Evolutionary conservation across 768 basidiomycete genomes (phyloP).

Genomic region (Kwoniella heveanensis): DNA sequence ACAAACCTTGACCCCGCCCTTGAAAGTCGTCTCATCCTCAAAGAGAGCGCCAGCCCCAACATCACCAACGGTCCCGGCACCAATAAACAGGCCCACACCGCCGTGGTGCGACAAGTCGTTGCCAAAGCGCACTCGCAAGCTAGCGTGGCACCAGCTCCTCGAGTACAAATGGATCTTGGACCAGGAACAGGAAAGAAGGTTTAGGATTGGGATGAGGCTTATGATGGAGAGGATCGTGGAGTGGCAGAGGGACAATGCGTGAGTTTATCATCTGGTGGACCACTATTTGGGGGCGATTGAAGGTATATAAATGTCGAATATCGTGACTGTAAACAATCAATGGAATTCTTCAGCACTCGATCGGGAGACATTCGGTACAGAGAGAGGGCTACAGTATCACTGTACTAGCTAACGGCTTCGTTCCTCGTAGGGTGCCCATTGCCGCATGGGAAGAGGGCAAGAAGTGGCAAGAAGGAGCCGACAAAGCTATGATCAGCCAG

Average conservation of each 20-base stretch:
- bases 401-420: not conserved
- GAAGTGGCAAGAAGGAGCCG: slow-evolving; percentile 7
- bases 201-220: slow-evolving; percentile 7
- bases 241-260: slow-evolving; percentile 20
- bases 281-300: too few species aligned
- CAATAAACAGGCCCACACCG: not conserved
- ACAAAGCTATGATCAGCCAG: slow-evolving; percentile 1
- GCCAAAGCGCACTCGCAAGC: slow-evolving; percentile 4
- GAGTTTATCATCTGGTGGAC: too few species aligned
- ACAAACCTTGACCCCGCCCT: too few species aligned
- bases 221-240: slow-evolving; percentile 8
- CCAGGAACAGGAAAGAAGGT: slow-evolving; percentile 18
- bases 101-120: slow-evolving; percentile 9
- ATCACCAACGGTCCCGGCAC: not conserved
- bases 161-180: slow-evolving; percentile 17
- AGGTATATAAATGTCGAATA: too few species aligned
- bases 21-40: too few species aligned
- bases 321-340: too few species aligned
- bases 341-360: too few species aligned
- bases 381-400: not conserved
- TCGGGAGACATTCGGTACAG: too few species aligned
- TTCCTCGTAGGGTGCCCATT: slow-evolving; percentile 2
- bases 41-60: not conserved
- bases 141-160: not conserved
- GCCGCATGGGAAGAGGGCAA: slow-evolving; percentile 1